phyloP scores from a whole-genome alignment of 257 asterid genomes.

The Galeopsis tetrahit region DNA sequence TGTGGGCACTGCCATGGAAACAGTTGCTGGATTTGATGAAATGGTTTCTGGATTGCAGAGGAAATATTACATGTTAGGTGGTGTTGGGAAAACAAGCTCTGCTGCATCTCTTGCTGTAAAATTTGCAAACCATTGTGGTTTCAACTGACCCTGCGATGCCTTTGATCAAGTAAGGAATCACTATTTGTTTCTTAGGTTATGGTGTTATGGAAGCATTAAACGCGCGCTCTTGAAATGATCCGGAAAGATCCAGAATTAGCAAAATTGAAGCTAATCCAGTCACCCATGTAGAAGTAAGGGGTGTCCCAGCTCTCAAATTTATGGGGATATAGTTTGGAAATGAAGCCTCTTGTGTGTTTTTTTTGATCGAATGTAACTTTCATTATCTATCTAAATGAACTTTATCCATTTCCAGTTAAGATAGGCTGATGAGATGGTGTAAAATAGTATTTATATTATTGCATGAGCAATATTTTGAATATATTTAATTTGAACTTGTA shows the following conservation, averaged over 20 bases:
- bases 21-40: conserved; percentile 48
- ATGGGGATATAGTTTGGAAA: conserved; percentile 69
- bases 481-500: too few species aligned
- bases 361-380: neutral
- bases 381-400: too few species aligned
- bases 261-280: conserved; percentile 46
- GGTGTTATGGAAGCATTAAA: conserved; percentile 24
- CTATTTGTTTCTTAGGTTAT: conserved; percentile 25
- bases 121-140: conserved; percentile 64
- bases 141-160: conserved; percentile 82
- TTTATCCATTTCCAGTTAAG: neutral
- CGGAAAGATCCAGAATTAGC: conserved; percentile 54
- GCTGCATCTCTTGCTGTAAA: conserved; percentile 85
- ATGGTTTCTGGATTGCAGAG: conserved; percentile 62
- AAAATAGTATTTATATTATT: too few species aligned
- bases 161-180: conserved; percentile 69
- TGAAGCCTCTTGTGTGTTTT: conserved; percentile 33
- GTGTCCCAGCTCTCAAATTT: conserved; percentile 69
- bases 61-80: conserved; percentile 78
- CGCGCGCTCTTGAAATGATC: conserved; percentile 61
- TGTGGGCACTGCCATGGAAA: conserved; percentile 41
- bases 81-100: conserved; percentile 86
- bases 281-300: conserved; percentile 75
- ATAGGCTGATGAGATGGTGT: too few species aligned
- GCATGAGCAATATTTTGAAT: too few species aligned